Conservation (phyloP, 371 early-diverging fungal genomes). For the Rhizopus sp. region DNA sequence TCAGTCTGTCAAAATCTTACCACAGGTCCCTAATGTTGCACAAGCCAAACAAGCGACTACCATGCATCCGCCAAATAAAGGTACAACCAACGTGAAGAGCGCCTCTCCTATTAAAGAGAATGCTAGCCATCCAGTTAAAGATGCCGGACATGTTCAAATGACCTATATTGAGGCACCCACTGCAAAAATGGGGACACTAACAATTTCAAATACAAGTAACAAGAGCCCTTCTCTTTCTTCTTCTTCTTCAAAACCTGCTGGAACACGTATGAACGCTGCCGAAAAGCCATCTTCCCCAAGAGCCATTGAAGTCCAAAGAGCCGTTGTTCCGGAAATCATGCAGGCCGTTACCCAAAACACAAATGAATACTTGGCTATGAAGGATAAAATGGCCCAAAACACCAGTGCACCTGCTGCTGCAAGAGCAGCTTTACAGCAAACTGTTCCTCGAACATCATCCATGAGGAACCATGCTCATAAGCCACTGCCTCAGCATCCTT, state of each 20-base stretch:
- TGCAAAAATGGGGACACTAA: conserved; percentile 28
- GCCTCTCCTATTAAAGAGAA: conserved; percentile 18
- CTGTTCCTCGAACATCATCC: conserved; percentile 1
- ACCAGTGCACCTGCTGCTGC: not conserved
- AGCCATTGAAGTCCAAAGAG: conserved; percentile 26
- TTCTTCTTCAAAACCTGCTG: conserved; percentile 6
- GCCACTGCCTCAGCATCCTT: conserved; percentile 2
- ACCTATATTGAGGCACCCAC: conserved; percentile 39
- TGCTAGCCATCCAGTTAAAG: conserved; percentile 23
- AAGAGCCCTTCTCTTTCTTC: not conserved
- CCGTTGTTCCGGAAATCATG: conserved; percentile 28
- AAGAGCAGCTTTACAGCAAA: not conserved
- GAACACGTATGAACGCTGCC: conserved; percentile 2
- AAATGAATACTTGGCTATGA: conserved; percentile 18
- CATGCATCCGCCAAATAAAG: conserved; percentile 16
- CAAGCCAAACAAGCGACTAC: conserved; percentile 5
- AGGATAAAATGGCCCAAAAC: conserved; percentile 5
- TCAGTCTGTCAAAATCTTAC: conserved; percentile 33
- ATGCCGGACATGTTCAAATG: conserved; percentile 32
- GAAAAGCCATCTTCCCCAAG: conserved; percentile 29
- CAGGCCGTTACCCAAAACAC: conserved; percentile 34
- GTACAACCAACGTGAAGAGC: conserved; percentile 17
- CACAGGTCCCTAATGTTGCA: conserved; percentile 25
- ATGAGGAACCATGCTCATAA: conserved; percentile 5
- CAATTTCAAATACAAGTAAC: conserved; percentile 15